These are phyloP conservation scores for Scedosporium boydii DNA, from an alignment of 2,329 filamentous ascomycete species.

Conservation along the genomic window DNA sequence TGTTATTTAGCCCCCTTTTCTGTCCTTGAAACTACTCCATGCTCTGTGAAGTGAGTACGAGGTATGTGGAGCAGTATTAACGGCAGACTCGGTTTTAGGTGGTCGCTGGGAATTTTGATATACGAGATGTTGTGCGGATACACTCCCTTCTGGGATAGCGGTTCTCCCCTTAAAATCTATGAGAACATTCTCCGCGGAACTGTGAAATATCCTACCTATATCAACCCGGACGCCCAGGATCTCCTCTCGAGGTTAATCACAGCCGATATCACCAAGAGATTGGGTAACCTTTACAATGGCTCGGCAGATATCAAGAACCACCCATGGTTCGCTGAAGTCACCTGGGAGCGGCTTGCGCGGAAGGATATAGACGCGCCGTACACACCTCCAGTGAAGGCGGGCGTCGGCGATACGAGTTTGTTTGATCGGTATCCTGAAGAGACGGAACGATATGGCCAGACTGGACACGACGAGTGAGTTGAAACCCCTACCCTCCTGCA, in stretches of 20 bases:
- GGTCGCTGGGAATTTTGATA: slow-evolving; percentile 95
- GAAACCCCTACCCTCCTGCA: background rate
- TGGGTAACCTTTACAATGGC: slow-evolving; percentile 89
- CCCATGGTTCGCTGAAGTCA: slow-evolving; percentile 94
- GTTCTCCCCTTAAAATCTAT: slow-evolving; percentile 98
- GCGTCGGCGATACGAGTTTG: slow-evolving; percentile 89
- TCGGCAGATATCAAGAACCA: slow-evolving; percentile 91
- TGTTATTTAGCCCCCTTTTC: slow-evolving; percentile 25
- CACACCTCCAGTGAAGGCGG: slow-evolving; percentile 88
- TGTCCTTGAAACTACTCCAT: background rate
- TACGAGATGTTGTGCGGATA: slow-evolving; percentile 99
- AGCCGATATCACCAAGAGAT: slow-evolving; percentile 82
- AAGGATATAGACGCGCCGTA: slow-evolving; percentile 99
- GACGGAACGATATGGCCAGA: slow-evolving; percentile 77
- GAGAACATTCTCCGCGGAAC: slow-evolving; percentile 95
- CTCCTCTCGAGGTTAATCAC: slow-evolving; percentile 90
- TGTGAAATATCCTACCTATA: slow-evolving; percentile 94
- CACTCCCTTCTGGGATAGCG: slow-evolving; percentile 97
- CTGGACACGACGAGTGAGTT: slow-evolving; percentile 74
- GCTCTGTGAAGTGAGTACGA: too few relatives aligned
- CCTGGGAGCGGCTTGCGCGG: slow-evolving; percentile 86
- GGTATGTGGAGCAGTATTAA: background rate
- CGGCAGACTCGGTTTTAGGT: slow-evolving; percentile 48
- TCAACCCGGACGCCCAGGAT: slow-evolving; percentile 89
- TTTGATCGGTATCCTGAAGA: slow-evolving; percentile 98